A percentile compares a stretch with the other conserved stretches of the same genome.
Conservation (phyloP, 1,284 basidiomycete species). For the Dichomitus squalens region DNA sequence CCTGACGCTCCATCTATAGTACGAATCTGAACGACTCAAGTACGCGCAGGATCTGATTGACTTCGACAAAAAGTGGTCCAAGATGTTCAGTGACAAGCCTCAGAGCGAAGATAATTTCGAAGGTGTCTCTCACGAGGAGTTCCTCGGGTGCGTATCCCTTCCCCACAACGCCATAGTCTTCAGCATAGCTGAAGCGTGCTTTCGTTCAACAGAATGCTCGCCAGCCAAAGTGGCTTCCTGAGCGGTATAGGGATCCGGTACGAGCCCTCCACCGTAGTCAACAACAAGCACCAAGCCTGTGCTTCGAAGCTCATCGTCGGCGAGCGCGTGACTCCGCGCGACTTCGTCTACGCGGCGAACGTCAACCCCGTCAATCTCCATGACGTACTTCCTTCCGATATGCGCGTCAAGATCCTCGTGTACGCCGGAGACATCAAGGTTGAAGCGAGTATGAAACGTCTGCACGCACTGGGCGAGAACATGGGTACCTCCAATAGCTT, state of each 20-base stretch:
- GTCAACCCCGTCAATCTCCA: slow-evolving; percentile 66
- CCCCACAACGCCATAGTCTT: not conserved
- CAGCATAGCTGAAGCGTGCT: too few species aligned
- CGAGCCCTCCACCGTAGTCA: slow-evolving; percentile 52
- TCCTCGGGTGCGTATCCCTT: slow-evolving; percentile 49
- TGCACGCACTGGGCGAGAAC: slow-evolving; percentile 47
- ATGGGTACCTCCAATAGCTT: slow-evolving; percentile 41
- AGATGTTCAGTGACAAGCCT: slow-evolving; percentile 79
- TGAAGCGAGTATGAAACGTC: slow-evolving; percentile 38
- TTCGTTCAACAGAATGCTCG: slow-evolving; percentile 46
- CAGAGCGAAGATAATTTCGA: slow-evolving; percentile 54
- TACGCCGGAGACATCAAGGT: slow-evolving; percentile 62
- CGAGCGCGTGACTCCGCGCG: slow-evolving; percentile 59
- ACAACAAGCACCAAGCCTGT: slow-evolving; percentile 43
- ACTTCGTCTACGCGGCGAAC: slow-evolving; percentile 67
- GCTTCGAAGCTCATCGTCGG: slow-evolving; percentile 59
- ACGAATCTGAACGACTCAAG: slow-evolving; percentile 56
- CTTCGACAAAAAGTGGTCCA: slow-evolving; percentile 78
- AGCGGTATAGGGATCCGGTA: slow-evolving; percentile 72
- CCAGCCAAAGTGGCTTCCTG: slow-evolving; percentile 55
- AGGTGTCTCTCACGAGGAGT: slow-evolving; percentile 69
- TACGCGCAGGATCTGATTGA: slow-evolving; percentile 82
- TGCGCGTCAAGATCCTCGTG: slow-evolving; percentile 71
- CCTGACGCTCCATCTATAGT: slow-evolving; percentile 60
- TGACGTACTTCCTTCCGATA: slow-evolving; percentile 67